Evolutionary conservation across 73 alveolate genomes (phyloP), one percentile per base, ranked within the genome.

Genomic region (Loxodes magnus): DNA sequence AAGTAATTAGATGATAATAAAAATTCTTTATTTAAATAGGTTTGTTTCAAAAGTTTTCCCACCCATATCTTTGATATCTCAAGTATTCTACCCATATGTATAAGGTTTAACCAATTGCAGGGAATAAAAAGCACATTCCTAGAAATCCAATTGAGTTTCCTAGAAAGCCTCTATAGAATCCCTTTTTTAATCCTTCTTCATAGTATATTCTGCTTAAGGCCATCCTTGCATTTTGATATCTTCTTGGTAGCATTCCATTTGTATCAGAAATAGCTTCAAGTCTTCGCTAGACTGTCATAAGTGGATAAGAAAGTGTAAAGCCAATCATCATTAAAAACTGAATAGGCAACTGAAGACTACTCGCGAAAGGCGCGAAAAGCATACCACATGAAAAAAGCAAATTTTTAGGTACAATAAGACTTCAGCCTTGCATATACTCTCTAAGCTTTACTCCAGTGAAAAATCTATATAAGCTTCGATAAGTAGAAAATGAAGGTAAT

Each of bases 91-190:
- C n/a, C n/a, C n/a, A n/a, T n/a, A n/a, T n/a, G n/a, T n/a, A n/a
- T n/a, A n/a, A n/a, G n/a, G n/a, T n/a, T n/a, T n/a, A n/a, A n/a
- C n/a, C n/a, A n/a, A n/a, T n/a, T n/a, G n/a, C n/a, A n/a, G n/a
- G n/a, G n/a, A n/a, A n/a, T n/a, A n/a, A n/a, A n/a, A n/a, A n/a
- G n/a, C n/a, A n/a, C n/a, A n/a, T n/a, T n/a, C n/a, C n/a, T n/a
- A n/a, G n/a, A n/a, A n/a, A n/a, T n/a, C n/a, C n/a, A n/a, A n/a
- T n/a, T n/a, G n/a, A n/a, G n/a, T n/a, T n/a, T n/a, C n/a, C n/a
- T n/a, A n/a, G n/a, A n/a, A n/a, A n/a, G n/a, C 59, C 59, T 46
- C 59, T 14, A 19, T 46, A 46, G 15, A 46, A 24, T 0, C 50
- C 51, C 27, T 46, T 46, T 1, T 9, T 25, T 6, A 38, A 7